Conservation (phyloP, 2,329 filamentous ascomycete genomes). For the Thielaviopsis euricoi region DNA sequence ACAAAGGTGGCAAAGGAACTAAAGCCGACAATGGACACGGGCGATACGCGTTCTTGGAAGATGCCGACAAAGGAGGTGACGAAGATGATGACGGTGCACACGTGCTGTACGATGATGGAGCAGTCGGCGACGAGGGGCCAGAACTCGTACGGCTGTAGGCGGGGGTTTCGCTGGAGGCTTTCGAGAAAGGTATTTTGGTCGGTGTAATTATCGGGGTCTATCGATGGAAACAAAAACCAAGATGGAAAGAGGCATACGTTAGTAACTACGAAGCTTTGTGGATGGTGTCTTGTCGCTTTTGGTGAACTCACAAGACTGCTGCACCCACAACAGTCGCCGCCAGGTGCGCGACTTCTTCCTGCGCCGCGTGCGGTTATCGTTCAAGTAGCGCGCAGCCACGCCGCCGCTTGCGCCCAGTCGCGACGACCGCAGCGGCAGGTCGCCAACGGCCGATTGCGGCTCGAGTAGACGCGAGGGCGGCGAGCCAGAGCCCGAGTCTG, state of each 20-base stretch:
- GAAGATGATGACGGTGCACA: constrained; percentile 89
- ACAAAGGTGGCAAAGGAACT: constrained; percentile 68
- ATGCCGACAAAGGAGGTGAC: constrained; percentile 88
- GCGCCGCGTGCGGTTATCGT: constrained; percentile 42
- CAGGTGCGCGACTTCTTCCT: constrained; percentile 58
- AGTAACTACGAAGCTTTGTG: no score
- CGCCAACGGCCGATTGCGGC: constrained; percentile 9
- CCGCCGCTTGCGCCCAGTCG: constrained; percentile 20
- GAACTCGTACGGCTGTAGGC: constrained; percentile 90
- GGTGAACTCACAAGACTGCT: constrained; percentile 69
- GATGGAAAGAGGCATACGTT: background rate
- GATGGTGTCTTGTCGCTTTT: no score
- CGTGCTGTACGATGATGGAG: constrained; percentile 92
- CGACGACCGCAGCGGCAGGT: constrained; percentile 19
- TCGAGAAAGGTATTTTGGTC: constrained; percentile 94
- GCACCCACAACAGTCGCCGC: constrained; percentile 97
- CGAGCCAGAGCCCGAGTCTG: constrained; percentile 22
- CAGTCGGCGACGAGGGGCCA: constrained; percentile 92
- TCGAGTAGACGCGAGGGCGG: constrained; percentile 26
- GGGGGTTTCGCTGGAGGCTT: constrained; percentile 84
- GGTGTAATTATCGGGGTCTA: constrained; percentile 97
- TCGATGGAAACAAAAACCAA: constrained; percentile 1
- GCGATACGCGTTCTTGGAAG: constrained; percentile 70
- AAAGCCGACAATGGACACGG: constrained; percentile 75
- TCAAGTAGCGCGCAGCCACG: constrained; percentile 33